phyloP scores from a whole-genome alignment of 2,329 filamentous ascomycete genomes.

The Fusarium sp. region DNA sequence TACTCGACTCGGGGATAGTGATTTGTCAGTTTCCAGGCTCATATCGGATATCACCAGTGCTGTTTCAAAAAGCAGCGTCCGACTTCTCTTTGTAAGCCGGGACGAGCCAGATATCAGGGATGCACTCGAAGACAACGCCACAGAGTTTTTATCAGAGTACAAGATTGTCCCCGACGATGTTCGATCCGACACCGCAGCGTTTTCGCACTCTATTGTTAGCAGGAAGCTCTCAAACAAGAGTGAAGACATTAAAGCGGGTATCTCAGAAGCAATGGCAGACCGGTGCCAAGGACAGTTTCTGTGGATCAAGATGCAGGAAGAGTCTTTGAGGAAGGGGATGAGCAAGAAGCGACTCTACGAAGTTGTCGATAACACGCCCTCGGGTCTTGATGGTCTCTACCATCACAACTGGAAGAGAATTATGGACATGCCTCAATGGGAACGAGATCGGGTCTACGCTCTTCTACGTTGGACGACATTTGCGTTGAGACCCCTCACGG shows the following conservation, averaged over 20 bases:
- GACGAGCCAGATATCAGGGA: conserved; percentile 40
- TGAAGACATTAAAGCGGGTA: not conserved
- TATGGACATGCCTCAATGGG: not conserved
- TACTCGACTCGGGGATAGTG: not conserved
- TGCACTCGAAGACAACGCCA: not conserved
- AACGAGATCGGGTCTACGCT: conserved; percentile 39
- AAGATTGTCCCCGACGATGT: conserved; percentile 32
- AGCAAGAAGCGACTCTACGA: conserved; percentile 45
- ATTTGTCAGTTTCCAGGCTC: conserved; percentile 24
- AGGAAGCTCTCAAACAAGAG: conserved; percentile 45
- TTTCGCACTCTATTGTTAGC: conserved; percentile 44
- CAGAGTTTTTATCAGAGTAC: not conserved
- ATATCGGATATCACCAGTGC: conserved; percentile 19
- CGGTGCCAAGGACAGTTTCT: conserved; percentile 50
- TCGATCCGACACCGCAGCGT: conserved; percentile 28
- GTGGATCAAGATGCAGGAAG: conserved; percentile 47
- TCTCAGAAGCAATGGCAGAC: conserved; percentile 43
- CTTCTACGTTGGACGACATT: conserved; percentile 49
- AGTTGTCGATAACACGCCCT: conserved; percentile 42
- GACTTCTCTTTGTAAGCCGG: conserved; percentile 44
- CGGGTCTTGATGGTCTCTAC: conserved; percentile 46
- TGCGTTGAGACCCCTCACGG: conserved; percentile 26
- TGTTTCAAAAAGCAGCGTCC: conserved; percentile 6
- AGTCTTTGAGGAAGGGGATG: conserved; percentile 39
- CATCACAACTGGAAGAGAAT: conserved; percentile 47